Base-by-base conservation (phyloP, 129 eudicot genomes). In the Calendula officinalis region DNA sequence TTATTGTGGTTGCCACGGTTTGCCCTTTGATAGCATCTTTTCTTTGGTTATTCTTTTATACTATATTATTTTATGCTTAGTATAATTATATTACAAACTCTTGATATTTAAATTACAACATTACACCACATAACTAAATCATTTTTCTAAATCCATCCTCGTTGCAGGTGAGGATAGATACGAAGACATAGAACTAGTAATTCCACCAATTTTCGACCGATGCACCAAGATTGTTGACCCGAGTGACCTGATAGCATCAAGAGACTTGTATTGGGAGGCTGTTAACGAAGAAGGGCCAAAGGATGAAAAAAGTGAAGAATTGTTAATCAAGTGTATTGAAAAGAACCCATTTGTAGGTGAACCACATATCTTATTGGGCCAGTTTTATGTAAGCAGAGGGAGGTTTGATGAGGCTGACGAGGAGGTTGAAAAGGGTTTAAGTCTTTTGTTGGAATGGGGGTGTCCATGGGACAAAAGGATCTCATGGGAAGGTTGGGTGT, bases 391-490 rank as follows among this genome's bases (percentile, higher is more conserved):
- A 83, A 73, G 77, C 48, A 70, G 73, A 63, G 90, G 87, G 74
- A 60, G 85, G 71, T 91, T 67, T 45, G 95, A 91, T 52, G 94
- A 85, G 71, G 97, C 85, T 3, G 90, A 82, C 48, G 64, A 11
- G n/a, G 94, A 76, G 73, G 81, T 74, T 42, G 82, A 80, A 67
- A 65, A 57, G 62, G 97, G 97, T n/a, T 51, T 91, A 63, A 77
- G 77, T 17, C 65, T 84, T 15, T 34, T 91, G 70, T 37, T 91
- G 76, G 95, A 87, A 47, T 91, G 97, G 95, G 95, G 87, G 7
- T 82, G 95, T 62, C 90, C 90, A 14, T 91, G 97, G 95, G 97
- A 91, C 64, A 91, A 91, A 58, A 82, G 97, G 59, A 83, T 80
- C 72, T 77, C 90, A 48, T 91, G 94, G 95, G 90, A 84, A 77